Base-by-base conservation (phyloP, 106 monocot species). In the Acorus calamus region DNA sequence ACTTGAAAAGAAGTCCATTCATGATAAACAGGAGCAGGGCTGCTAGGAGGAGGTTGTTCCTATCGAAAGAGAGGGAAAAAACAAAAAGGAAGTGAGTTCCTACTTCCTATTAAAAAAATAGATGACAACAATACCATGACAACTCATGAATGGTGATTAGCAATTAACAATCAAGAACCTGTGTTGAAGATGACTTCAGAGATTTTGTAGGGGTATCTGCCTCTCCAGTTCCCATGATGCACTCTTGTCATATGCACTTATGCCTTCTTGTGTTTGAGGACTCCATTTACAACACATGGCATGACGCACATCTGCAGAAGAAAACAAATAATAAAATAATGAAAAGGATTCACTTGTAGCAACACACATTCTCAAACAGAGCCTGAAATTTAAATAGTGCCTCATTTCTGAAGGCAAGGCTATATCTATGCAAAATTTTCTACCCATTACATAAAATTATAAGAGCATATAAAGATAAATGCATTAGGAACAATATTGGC, bases 1-100 rank as follows among this genome's bases (percentile, higher is more conserved):
- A 81, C 80, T 68, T 72, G 76, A 59, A 81, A 67, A 5, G 71
- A 64, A 50, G 80, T 63, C 80, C 80, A 81, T 47, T 76, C 80
- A 47, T 71, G 72, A 72, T 71, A 81, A 55, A 63, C 76, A 43
- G 62, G 55, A 14, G 71, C 64, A 46, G 76, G 72, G 45, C 69
- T 67, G 67, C 44, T 60, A 58, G 64, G 42, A 55, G 73, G 65
- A 55, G 76, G 68, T 13, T 81, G 80, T 8, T 81, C 80, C 76
- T 73, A 57, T 43, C 55, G 58, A 70, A 11, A 4, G 63, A 13
- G 13, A 12, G 58, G 52, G 1, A 58, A n/a, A n/a, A 64, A 41
- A n/a, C n/a, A n/a, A n/a, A 71, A 8, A 6, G 13, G 28, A 60
- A 7, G 59, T 43, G 42, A 59, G 6, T 59, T 7, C 46, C 14